Evolutionary conservation across 169 alveolate species (phyloP), one percentile per base, ranked within the genome.

Genomic region (Perkinsus marinus): DNA sequence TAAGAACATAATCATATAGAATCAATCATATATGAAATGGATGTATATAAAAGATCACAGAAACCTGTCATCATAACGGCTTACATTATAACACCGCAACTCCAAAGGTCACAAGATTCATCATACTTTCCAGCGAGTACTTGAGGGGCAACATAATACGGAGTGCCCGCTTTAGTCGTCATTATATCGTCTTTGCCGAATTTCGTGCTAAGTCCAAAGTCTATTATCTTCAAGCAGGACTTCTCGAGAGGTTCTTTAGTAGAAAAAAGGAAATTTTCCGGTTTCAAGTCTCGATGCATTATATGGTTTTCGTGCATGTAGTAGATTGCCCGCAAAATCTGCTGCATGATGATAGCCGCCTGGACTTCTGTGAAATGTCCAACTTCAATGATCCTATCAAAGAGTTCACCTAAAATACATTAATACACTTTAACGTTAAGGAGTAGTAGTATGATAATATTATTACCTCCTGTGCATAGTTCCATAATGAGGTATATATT

Each of bases 321-420:
- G 93, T 94, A 92, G 92, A 97, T 91, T 36, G 97, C 96, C 89
- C 95, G 91, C 92, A 97, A 91, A 46, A 97, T 94, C 92, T 97
- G 96, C 90, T 94, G 94, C 91, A 97, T 93, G 93, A 95, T 92
- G 39, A 68, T 68, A 46, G 96, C 96, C 13, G 95, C 96, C 41
- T 94, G 96, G 79, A 93, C 94, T 94, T 97, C 99, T 39, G 97
- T 93, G 93, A 98, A 96, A 39, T 95, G 95, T 36, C 98, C 98
- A 91, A 93, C 96, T 90, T 96, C 97, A 0, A 95, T 96, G 39
- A 98, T 98, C 92, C 98, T 97, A 93, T 98, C 99, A 90, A 99
- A 98, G 69, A 99, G 95, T 94, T 99, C 99, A 37, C 99, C 99
- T 34, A 99, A 99, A n/a, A n/a, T n/a, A n/a, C n/a, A n/a, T n/a